Evolutionary conservation across 179 eudicot species (phyloP).

Genomic region (Amaranthus tricolor): DNA sequence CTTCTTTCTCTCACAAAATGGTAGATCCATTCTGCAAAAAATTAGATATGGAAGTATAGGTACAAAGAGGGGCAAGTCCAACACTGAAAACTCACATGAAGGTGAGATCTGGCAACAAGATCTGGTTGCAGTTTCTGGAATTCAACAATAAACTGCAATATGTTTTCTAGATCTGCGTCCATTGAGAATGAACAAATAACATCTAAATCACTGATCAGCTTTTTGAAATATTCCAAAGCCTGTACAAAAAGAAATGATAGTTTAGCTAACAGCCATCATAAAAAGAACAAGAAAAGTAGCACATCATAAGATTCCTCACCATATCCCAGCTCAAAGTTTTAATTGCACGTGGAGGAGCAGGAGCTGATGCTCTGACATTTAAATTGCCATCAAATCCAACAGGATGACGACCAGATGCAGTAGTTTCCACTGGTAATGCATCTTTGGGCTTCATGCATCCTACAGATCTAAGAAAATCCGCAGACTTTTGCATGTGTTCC

Average conservation of each 20-base stretch:
- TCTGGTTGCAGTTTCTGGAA: conserved; percentile 89
- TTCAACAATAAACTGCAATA: conserved; percentile 67
- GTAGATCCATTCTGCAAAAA: too few species aligned
- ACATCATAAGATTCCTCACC: conserved; percentile 38
- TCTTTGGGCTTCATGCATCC: conserved; percentile 41
- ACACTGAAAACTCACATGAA: conserved; percentile 58
- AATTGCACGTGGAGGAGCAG: conserved; percentile 94
- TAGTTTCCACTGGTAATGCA: conserved; percentile 47
- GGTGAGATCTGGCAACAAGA: conserved; percentile 89
- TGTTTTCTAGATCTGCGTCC: conserved; percentile 70
- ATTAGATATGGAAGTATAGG: neutral
- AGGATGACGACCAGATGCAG: conserved; percentile 90
- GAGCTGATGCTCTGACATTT: conserved; percentile 86
- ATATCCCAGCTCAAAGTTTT: conserved; percentile 79
- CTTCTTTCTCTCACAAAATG: too few species aligned
- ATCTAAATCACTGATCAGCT: conserved; percentile 87
- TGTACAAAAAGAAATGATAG: conserved; percentile 30
- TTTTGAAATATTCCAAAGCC: conserved; percentile 88
- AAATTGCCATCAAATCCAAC: conserved; percentile 87
- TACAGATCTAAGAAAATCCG: conserved; percentile 52
- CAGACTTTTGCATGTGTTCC: conserved; percentile 58
- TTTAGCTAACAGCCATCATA: conserved; percentile 4
- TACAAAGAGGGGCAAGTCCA: neutral
- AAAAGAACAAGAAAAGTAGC: neutral
- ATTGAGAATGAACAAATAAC: conserved; percentile 66